Conservation (phyloP, 2,329 filamentous ascomycete species). For the Epichloe baconii region DNA sequence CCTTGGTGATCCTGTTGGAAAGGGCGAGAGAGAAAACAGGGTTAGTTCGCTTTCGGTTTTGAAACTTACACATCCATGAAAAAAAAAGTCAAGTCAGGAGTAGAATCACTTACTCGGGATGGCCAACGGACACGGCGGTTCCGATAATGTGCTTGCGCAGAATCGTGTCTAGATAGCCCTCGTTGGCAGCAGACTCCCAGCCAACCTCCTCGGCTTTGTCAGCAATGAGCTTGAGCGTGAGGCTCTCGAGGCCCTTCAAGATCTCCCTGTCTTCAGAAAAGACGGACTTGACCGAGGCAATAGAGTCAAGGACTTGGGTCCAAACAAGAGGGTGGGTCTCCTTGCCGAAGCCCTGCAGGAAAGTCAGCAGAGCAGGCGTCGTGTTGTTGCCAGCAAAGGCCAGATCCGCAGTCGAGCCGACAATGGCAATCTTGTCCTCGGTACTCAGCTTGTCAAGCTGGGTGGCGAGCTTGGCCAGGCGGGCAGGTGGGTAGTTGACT, state of each 20-base stretch:
- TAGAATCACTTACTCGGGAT: slow-evolving; percentile 48
- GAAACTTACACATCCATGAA: not conserved
- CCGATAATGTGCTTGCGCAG: slow-evolving; percentile 71
- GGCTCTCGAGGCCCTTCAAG: slow-evolving; percentile 61
- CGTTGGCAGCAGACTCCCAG: slow-evolving; percentile 67
- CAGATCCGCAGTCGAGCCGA: slow-evolving; percentile 80
- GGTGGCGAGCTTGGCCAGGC: slow-evolving; percentile 67
- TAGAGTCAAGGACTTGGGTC: slow-evolving; percentile 67
- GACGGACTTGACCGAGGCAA: slow-evolving; percentile 68
- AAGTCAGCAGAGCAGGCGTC: slow-evolving; percentile 68
- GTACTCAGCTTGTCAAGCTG: slow-evolving; percentile 64
- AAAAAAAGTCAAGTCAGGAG: not conserved
- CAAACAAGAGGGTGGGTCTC: slow-evolving; percentile 84
- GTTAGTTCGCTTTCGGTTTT: not conserved
- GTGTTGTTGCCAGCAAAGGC: slow-evolving; percentile 77
- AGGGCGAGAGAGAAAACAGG: not conserved
- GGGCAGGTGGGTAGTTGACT: slow-evolving; percentile 80
- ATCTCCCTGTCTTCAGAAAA: slow-evolving; percentile 67
- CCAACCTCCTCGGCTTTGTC: slow-evolving; percentile 67
- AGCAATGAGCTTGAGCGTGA: slow-evolving; percentile 63
- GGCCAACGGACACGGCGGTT: slow-evolving; percentile 61
- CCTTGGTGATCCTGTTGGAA: slow-evolving; percentile 44
- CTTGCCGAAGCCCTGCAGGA: slow-evolving; percentile 69
- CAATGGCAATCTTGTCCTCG: slow-evolving; percentile 84
- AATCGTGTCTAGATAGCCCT: slow-evolving; percentile 72